These are phyloP conservation scores for Puccinia hordei DNA, from an alignment of 1,284 basidiomycete genomes.

Conservation along the genomic window DNA sequence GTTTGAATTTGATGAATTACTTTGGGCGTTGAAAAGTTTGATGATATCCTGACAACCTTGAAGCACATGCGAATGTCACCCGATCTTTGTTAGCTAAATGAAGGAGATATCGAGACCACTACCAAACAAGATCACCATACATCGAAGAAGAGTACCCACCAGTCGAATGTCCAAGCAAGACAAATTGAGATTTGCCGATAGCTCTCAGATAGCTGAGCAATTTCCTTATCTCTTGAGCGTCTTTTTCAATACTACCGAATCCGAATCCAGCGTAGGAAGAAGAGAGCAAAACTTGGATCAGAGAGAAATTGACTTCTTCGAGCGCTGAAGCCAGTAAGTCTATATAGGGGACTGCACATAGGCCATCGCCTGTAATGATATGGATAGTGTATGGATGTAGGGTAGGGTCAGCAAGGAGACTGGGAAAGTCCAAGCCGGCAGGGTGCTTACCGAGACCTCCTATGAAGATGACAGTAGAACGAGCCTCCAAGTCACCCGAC, in stretches of 20 bases:
- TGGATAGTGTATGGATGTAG: neutral
- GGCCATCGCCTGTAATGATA: conserved; percentile 32
- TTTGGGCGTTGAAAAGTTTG: conserved; percentile 12
- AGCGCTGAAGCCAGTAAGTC: conserved; percentile 14
- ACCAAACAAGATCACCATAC: neutral
- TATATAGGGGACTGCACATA: conserved; percentile 32
- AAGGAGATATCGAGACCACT: neutral
- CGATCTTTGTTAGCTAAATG: neutral
- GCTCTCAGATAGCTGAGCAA: conserved; percentile 11
- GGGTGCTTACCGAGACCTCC: conserved; percentile 29
- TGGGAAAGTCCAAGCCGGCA: neutral
- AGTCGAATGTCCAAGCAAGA: conserved; percentile 44
- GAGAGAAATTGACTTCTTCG: conserved; percentile 20
- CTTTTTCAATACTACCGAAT: conserved; percentile 12
- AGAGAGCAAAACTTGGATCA: conserved; percentile 31
- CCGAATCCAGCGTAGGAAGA: conserved; percentile 48
- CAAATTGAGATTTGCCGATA: conserved; percentile 30
- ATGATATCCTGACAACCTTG: conserved; percentile 50
- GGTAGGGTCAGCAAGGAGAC: neutral
- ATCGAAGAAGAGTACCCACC: conserved; percentile 1
- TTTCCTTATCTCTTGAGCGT: conserved; percentile 15
- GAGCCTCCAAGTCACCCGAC: conserved; percentile 25
- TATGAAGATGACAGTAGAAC: conserved; percentile 32
- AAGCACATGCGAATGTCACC: neutral
- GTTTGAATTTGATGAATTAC: neutral